Conservation (phyloP, 257 asterid genomes). For the Galeopsis tetrahit region DNA sequence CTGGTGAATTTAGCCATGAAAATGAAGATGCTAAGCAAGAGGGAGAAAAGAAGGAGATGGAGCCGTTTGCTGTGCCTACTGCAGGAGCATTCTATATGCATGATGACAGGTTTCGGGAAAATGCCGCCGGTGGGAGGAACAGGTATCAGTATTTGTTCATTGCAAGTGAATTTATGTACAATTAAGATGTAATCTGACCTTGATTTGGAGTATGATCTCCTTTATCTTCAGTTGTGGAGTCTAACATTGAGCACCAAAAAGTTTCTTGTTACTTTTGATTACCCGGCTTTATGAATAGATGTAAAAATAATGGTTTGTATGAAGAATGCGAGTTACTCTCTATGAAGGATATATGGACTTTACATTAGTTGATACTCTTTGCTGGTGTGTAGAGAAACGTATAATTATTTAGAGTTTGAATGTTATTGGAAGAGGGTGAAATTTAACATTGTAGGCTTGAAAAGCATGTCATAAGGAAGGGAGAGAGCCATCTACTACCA, state of each 20-base stretch:
- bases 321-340: background rate
- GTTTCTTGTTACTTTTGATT: background rate
- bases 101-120: slow-evolving; percentile 85
- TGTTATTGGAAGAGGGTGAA: background rate
- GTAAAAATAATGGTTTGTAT: background rate
- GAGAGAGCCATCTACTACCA: background rate
- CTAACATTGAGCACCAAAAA: background rate
- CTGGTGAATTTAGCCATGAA: slow-evolving; percentile 36
- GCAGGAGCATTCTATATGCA: slow-evolving; percentile 98
- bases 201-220: too few relatives aligned
- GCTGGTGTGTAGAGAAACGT: background rate
- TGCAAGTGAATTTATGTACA: too few relatives aligned
- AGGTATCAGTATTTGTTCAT: slow-evolving; percentile 48
- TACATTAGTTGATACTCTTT: background rate
- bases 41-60: slow-evolving; percentile 69
- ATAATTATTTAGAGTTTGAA: background rate
- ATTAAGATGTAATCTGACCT: too few relatives aligned
- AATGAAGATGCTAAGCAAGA: slow-evolving; percentile 43
- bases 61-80: slow-evolving; percentile 90
- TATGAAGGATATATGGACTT: background rate
- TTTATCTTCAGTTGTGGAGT: too few relatives aligned
- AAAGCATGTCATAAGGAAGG: background rate
- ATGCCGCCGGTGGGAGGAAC: slow-evolving; percentile 61
- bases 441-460: background rate
- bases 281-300: slow-evolving; percentile 1